Evolutionary conservation across 2,329 filamentous ascomycete genomes (phyloP).

Genomic region (Ceratocystis variospora): DNA sequence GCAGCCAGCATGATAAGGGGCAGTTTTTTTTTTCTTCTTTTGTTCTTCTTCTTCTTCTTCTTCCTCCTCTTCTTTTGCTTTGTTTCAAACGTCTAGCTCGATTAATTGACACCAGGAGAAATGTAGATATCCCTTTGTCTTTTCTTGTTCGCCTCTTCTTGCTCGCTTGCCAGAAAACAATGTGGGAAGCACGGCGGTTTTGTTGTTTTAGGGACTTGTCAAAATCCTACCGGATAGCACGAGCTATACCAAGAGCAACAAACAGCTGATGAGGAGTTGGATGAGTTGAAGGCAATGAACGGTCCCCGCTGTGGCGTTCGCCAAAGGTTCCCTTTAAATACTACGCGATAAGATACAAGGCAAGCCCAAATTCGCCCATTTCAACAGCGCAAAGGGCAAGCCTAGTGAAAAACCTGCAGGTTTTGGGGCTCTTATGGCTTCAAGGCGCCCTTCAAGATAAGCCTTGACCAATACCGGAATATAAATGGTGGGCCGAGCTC

Average conservation of each 20-base stretch:
- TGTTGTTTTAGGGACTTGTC: background rate
- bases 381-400: background rate
- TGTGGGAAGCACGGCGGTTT: background rate
- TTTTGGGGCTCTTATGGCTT: background rate
- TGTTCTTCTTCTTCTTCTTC: background rate
- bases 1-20: conserved; percentile 9
- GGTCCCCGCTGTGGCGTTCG: background rate
- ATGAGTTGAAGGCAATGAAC: too few species aligned
- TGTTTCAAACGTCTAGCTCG: too few species aligned
- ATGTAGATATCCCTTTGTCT: background rate
- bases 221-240: background rate
- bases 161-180: background rate
- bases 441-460: background rate
- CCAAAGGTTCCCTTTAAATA: background rate
- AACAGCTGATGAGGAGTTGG: background rate
- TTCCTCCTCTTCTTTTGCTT: background rate
- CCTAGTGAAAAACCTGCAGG: background rate
- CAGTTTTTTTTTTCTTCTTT: background rate
- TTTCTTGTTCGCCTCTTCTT: background rate
- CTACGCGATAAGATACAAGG: background rate
- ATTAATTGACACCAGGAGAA: too few species aligned
- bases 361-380: background rate
- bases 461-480: background rate
- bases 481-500: background rate
- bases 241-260: background rate